Evolutionary conservation across 2,329 filamentous ascomycete species (phyloP).

Genomic region (Parastagonospora avenae): DNA sequence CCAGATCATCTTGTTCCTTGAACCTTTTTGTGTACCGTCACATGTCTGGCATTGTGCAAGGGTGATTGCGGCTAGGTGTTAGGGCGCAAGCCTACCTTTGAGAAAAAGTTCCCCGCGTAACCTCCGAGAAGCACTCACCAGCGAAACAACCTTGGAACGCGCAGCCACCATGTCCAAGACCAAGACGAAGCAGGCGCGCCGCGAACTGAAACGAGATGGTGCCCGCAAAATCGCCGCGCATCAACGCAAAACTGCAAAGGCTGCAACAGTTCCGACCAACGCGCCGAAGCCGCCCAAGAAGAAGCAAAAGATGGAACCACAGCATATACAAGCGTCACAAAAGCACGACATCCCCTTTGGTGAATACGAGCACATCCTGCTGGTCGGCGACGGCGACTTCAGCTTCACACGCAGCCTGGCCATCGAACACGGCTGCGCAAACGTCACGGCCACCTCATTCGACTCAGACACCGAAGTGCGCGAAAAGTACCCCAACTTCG

Average conservation of each 20-base stretch:
- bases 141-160: slow-evolving; percentile 1
- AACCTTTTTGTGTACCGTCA: background rate
- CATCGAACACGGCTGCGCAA: slow-evolving; percentile 67
- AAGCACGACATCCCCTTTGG: slow-evolving; percentile 70
- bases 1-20: background rate
- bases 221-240: slow-evolving; percentile 32
- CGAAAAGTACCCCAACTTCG: slow-evolving; percentile 54
- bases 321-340: slow-evolving; percentile 31
- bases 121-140: background rate
- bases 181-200: slow-evolving; percentile 40
- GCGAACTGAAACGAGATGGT: slow-evolving; percentile 42
- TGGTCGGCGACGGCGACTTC: slow-evolving; percentile 80
- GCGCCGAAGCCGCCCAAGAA: slow-evolving; percentile 13
- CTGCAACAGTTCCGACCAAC: slow-evolving; percentile 10
- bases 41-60: background rate
- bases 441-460: slow-evolving; percentile 72
- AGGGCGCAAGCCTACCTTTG: slow-evolving; percentile 5
- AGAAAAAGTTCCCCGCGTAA: slow-evolving; percentile 30
- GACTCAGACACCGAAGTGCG: slow-evolving; percentile 65
- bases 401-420: slow-evolving; percentile 74
- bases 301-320: slow-evolving; percentile 12
- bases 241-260: slow-evolving; percentile 31
- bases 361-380: slow-evolving; percentile 69
- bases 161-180: slow-evolving; percentile 38
- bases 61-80: background rate